Percentiles rank a stretch among this genome's conserved stretches.
phyloP scores from a whole-genome alignment of 257 asterid genomes.

The Penstemon eatonii region DNA sequence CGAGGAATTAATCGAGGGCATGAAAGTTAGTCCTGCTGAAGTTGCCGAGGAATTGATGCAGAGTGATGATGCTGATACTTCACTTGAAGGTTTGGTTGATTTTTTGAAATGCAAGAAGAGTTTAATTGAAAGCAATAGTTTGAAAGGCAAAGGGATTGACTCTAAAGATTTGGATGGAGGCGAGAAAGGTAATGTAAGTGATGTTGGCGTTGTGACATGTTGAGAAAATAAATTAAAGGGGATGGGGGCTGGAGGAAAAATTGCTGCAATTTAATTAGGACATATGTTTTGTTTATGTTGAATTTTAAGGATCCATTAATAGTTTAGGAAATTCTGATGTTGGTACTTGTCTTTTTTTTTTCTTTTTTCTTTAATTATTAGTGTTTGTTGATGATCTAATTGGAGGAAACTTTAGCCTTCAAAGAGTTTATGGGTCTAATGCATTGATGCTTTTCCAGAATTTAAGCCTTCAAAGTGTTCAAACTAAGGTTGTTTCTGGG shows the following conservation, averaged over 20 bases:
- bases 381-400: too few species aligned
- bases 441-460: neutral
- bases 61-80: conserved; percentile 52
- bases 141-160: neutral
- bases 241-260: neutral
- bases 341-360: too few species aligned
- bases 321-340: too few species aligned
- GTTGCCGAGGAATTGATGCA: conserved; percentile 80
- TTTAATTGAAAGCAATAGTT: neutral
- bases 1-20: conserved; percentile 34
- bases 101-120: conserved; percentile 45
- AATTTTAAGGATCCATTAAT: too few species aligned
- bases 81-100: conserved; percentile 41
- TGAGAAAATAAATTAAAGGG: neutral
- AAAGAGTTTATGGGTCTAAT: neutral
- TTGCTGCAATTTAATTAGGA: too few species aligned
- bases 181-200: conserved; percentile 8
- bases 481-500: too few species aligned
- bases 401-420: too few species aligned
- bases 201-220: conserved; percentile 14
- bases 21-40: conserved; percentile 65
- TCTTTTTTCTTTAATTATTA: too few species aligned
- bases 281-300: too few species aligned
- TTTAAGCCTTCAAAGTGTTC: too few species aligned
- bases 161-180: neutral